These are phyloP conservation scores for Daldinia vernicosa DNA, from an alignment of 495 filamentous ascomycete species.

Conservation along the genomic window DNA sequence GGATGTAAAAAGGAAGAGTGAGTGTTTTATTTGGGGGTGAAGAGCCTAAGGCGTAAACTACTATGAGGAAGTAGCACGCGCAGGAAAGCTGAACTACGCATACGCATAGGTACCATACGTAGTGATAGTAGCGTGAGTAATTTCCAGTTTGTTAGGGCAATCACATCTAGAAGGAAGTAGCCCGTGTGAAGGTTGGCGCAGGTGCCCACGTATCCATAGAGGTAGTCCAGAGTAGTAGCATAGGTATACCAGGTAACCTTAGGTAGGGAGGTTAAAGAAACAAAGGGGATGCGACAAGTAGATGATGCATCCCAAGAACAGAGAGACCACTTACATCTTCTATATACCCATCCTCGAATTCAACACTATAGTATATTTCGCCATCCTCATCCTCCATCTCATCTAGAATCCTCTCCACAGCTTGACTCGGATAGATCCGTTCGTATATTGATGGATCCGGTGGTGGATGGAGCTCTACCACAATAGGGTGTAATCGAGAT, in stretches of 20 bases:
- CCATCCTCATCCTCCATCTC: conserved; percentile 23
- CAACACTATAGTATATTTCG: conserved; percentile 36
- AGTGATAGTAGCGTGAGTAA: background rate
- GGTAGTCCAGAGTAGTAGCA: no score
- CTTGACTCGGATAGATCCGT: conserved; percentile 27
- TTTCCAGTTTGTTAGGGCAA: background rate
- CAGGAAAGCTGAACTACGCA: background rate
- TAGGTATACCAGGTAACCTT: no score
- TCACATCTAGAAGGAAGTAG: no score
- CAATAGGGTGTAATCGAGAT: conserved; percentile 16
- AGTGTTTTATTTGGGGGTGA: background rate
- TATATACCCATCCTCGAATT: conserved; percentile 45
- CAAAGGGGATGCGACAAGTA: background rate
- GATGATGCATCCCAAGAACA: no score
- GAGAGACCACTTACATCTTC: conserved; percentile 38
- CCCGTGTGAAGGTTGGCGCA: no score
- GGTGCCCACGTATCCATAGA: no score
- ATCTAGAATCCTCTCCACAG: conserved; percentile 25
- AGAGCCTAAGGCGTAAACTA: background rate
- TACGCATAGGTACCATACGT: no score
- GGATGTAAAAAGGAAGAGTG: background rate
- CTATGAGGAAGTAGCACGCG: background rate
- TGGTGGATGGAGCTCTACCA: conserved; percentile 37
- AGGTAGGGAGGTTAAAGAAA: background rate
- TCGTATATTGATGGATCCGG: conserved; percentile 33